These are phyloP conservation scores for Sporothrix globosa DNA, from an alignment of 2,329 filamentous ascomycete genomes.

Conservation along the genomic window DNA sequence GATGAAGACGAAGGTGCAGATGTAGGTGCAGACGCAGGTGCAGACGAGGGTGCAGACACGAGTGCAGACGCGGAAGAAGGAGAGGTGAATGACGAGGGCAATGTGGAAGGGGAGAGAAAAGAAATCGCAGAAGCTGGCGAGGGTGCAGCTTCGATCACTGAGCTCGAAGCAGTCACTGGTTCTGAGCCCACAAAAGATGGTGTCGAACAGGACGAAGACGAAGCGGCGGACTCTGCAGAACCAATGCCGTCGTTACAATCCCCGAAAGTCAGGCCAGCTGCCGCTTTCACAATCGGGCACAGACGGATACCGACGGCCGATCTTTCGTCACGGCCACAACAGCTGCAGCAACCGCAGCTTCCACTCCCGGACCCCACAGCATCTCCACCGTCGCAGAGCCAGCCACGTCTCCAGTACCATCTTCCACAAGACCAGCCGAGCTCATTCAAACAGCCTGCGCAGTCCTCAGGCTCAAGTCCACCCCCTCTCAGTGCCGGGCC, in stretches of 20 bases:
- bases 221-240: not conserved
- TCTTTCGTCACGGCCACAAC: not conserved
- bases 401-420: constrained; percentile 1
- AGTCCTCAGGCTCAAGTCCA: not conserved
- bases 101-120: not conserved
- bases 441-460: not conserved
- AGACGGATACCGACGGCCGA: constrained; percentile 19
- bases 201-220: not conserved
- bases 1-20: constrained; percentile 5
- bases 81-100: not conserved
- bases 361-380: constrained; percentile 3
- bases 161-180: not conserved
- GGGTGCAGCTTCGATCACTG: not conserved
- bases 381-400: constrained; percentile 18
- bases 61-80: not conserved
- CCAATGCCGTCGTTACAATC: constrained; percentile 6
- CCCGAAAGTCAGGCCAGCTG: not conserved
- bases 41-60: not conserved
- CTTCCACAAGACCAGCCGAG: not conserved
- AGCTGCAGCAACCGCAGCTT: constrained; percentile 7
- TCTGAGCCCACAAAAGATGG: not conserved
- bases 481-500: not conserved
- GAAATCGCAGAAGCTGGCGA: not conserved
- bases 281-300: not conserved
- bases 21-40: not conserved